These are phyloP conservation scores for Ophiosphaerella narmari DNA, from an alignment of 2,329 filamentous ascomycete species.

Conservation along the genomic window DNA sequence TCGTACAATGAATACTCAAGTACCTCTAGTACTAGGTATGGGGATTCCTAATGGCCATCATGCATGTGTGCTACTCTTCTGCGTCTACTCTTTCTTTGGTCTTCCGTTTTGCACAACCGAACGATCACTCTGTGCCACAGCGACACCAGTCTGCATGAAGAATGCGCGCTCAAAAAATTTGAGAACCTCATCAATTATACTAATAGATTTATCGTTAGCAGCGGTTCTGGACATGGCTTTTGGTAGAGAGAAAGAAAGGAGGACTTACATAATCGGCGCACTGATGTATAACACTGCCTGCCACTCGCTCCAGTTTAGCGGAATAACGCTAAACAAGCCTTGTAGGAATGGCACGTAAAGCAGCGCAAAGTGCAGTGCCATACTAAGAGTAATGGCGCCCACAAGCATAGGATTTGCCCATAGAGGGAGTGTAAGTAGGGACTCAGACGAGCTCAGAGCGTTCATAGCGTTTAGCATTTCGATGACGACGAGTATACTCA, in stretches of 20 bases:
- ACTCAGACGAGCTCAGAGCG: conserved; percentile 92
- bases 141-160: conserved; percentile 33
- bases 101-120: conserved; percentile 26
- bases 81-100: conserved; percentile 35
- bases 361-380: conserved; percentile 92
- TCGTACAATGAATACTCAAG: not conserved
- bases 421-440: conserved; percentile 87
- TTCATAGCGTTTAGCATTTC: conserved; percentile 99
- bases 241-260: not conserved
- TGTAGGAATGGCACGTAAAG: conserved; percentile 92
- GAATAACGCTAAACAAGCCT: conserved; percentile 85
- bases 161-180: conserved; percentile 70
- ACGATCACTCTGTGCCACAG: conserved; percentile 13
- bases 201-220: conserved; percentile 45
- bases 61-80: not conserved
- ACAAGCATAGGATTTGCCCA: conserved; percentile 99
- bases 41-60: not conserved
- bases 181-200: conserved; percentile 80
- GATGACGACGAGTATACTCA: conserved; percentile 91
- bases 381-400: conserved; percentile 89
- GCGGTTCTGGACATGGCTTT: not conserved
- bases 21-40: too few species aligned
- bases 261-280: conserved; percentile 84
- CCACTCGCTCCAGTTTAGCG: conserved; percentile 86
- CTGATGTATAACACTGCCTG: conserved; percentile 87